Conservation (phyloP, 2,329 filamentous ascomycete species). For the Aspergillus pseudoviridinutans region DNA sequence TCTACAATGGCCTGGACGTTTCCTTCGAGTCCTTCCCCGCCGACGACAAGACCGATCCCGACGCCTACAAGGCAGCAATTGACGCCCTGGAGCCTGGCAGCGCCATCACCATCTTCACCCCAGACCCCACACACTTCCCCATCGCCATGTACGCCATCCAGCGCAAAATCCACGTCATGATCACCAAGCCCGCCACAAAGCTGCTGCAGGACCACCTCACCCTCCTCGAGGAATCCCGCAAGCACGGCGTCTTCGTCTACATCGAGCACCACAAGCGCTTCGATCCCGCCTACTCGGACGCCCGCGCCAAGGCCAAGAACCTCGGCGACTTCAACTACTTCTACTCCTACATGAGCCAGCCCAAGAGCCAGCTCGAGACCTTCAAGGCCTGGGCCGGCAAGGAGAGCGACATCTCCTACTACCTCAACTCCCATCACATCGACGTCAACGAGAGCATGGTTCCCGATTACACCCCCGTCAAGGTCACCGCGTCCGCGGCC, state of each 20-base stretch:
- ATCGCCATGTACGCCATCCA: constrained; percentile 91
- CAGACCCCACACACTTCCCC: constrained; percentile 86
- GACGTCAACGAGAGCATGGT: constrained; percentile 94
- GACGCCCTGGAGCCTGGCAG: constrained; percentile 76
- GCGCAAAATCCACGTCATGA: constrained; percentile 80
- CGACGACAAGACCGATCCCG: constrained; percentile 67
- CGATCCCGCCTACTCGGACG: constrained; percentile 89
- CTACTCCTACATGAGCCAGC: constrained; percentile 94
- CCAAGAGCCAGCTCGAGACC: constrained; percentile 85
- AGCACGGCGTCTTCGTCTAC: constrained; percentile 81
- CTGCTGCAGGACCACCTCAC: constrained; percentile 73
- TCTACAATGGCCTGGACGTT: constrained; percentile 85
- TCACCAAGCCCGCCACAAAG: constrained; percentile 93
- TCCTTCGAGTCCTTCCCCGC: constrained; percentile 79
- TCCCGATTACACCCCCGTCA: constrained; percentile 70
- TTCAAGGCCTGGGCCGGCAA: constrained; percentile 93
- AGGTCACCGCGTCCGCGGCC: constrained; percentile 74
- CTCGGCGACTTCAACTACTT: constrained; percentile 98
- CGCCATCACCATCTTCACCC: constrained; percentile 94
- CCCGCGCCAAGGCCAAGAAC: constrained; percentile 67
- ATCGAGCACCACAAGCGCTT: constrained; percentile 96
- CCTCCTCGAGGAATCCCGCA: constrained; percentile 67
- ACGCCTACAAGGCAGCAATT: constrained; percentile 85
- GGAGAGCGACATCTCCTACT: constrained; percentile 92
- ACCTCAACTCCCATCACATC: constrained; percentile 91